phyloP scores from a whole-genome alignment of 2,329 filamentous ascomycete genomes.

The Biscogniauxia sp. region DNA sequence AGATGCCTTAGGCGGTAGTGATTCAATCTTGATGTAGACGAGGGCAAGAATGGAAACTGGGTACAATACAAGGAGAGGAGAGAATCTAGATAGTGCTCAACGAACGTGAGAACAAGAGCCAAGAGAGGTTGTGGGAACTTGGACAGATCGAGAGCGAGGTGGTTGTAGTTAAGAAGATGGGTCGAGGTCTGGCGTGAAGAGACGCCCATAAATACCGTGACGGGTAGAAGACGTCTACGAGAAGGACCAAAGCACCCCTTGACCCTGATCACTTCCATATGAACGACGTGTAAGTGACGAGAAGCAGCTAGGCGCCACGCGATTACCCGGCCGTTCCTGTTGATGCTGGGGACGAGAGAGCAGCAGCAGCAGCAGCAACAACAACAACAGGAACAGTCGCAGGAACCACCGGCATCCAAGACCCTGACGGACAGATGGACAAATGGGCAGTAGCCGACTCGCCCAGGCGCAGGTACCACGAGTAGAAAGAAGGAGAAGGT shows the following conservation, averaged over 20 bases:
- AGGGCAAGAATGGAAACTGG: not conserved
- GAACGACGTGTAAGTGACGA: not conserved
- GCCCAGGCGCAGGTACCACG: not conserved
- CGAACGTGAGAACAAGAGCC: not conserved
- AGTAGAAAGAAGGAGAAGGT: not conserved
- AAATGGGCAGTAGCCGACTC: not conserved
- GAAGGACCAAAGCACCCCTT: constrained; percentile 2
- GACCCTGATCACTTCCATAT: not conserved
- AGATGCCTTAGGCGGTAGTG: too few relatives aligned
- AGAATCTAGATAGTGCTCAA: not conserved
- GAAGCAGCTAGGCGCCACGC: not conserved
- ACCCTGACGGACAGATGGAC: not conserved
- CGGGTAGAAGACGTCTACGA: not conserved
- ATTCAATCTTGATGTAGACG: not conserved
- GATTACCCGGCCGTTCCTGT: not conserved
- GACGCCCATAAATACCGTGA: constrained; percentile 4
- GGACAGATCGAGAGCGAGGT: not conserved
- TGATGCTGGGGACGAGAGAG: not conserved
- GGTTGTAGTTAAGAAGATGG: not conserved
- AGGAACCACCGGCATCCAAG: not conserved
- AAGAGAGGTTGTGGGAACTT: not conserved
- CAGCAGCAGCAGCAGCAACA: constrained; percentile 1
- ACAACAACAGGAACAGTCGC: not conserved
- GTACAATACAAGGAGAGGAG: not conserved
- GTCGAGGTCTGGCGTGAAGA: not conserved